Evolutionary conservation across 2,329 filamentous ascomycete species (phyloP).

Genomic region (Penicillium sp.): DNA sequence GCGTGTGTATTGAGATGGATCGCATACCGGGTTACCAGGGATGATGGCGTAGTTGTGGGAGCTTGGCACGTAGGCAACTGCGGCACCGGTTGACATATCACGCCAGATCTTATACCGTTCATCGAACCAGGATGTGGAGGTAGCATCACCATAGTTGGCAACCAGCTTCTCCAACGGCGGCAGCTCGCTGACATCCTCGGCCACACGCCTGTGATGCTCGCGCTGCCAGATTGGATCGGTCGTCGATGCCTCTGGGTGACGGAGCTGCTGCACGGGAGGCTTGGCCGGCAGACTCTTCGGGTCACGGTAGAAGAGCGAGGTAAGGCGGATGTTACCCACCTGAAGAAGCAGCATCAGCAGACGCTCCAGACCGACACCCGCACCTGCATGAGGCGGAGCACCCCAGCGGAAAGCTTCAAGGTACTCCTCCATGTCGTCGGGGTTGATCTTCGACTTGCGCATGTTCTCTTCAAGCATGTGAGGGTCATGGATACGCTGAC

Average conservation of each 20-base stretch:
- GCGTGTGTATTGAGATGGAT: constrained; percentile 69
- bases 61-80: constrained; percentile 76
- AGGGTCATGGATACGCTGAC: constrained; percentile 86
- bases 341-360: constrained; percentile 82
- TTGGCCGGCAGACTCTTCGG: constrained; percentile 78
- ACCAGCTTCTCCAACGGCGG: constrained; percentile 83
- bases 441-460: constrained; percentile 70
- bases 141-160: constrained; percentile 91
- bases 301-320: constrained; percentile 82
- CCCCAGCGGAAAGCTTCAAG: constrained; percentile 84
- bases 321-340: constrained; percentile 84
- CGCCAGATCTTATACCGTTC: constrained; percentile 86
- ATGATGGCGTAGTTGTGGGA: constrained; percentile 73
- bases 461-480: constrained; percentile 73
- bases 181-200: constrained; percentile 52
- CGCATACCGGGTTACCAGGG: constrained; percentile 83
- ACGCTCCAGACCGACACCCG: constrained; percentile 85
- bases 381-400: constrained; percentile 83
- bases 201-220: constrained; percentile 39
- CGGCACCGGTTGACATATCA: constrained; percentile 73
- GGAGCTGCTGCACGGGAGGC: constrained; percentile 62
- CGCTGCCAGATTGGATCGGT: constrained; percentile 63
- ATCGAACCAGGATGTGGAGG: constrained; percentile 91
- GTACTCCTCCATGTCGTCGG: constrained; percentile 85
- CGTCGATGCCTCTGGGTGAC: constrained; percentile 85